Evolutionary conservation across 1,284 basidiomycete species (phyloP), one percentile per base, ranked within the genome.

Genomic region (Volvariella volvacea): DNA sequence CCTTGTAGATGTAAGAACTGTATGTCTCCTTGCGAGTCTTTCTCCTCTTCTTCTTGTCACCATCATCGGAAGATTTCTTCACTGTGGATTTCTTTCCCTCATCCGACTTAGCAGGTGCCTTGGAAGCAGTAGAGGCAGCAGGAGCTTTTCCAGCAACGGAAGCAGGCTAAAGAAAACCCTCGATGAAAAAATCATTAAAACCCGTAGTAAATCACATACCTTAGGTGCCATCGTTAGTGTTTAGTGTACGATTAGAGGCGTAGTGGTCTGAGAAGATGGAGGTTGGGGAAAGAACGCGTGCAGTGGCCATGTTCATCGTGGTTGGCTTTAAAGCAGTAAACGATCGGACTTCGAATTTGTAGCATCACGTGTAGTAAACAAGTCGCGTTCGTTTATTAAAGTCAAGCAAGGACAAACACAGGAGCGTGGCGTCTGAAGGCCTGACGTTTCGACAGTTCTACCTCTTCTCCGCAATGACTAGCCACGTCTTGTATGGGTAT

Each of bases 1-100:
- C 84, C 65, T 90, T 91, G 77, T 91, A 91, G 65, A 92, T 90
- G 73, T 92, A 92, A 4, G 88, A 88, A 42, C 85, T 85, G 73
- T 90, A 91, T 20, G 87, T 89, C 73, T 91, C 88, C 78, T 84
- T 87, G 62, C 83, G 74, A 42, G 79, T 65, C 74, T 89, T 91
- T 70, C 83, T 83, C 66, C 84, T 75, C 70, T 83, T 82, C 80
- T 88, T 89, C 82, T 91, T 90, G 61, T 86, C 78, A 46, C 74
- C 80, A 22, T 69, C 74, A 41, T 74, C 64, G 48, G 76, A 66
- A 63, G 82, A 71, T 48, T 62, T 63, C 17, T 78, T 70, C 25
- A 81, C 78, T 37, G 76, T 72, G 2, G 78, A 71, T 12, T 28
- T 28, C 25, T 28, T 28, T 28, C 6, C 25, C 12, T 28, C 25